These are phyloP conservation scores for Penicillium sp. DNA, from an alignment of 2,329 filamentous ascomycete species.

Conservation along the genomic window DNA sequence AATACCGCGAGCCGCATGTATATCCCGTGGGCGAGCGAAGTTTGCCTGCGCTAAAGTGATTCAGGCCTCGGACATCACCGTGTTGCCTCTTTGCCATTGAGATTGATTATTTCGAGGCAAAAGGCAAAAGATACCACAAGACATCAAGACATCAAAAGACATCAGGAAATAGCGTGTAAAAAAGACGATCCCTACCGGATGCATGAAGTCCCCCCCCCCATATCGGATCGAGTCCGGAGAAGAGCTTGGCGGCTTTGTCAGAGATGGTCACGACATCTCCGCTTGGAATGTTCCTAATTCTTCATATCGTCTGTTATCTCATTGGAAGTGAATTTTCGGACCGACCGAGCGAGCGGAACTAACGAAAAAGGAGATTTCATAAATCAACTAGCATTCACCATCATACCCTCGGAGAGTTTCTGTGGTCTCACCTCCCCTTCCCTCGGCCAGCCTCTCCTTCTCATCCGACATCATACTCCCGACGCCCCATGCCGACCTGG, in stretches of 20 bases:
- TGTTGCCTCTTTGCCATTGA: slow-evolving; percentile 15
- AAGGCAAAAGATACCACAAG: not conserved
- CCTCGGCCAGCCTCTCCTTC: slow-evolving; percentile 14
- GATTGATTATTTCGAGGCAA: not conserved
- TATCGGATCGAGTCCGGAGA: slow-evolving; percentile 23
- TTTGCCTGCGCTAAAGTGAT: not conserved
- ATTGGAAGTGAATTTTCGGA: slow-evolving; percentile 3
- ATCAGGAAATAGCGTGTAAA: not conserved
- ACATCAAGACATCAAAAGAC: not conserved
- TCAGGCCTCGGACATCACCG: not conserved
- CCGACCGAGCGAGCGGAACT: not conserved
- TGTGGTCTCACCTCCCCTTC: slow-evolving; percentile 9
- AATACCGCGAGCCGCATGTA: slow-evolving; percentile 5
- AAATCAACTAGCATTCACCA: not conserved
- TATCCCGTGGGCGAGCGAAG: slow-evolving; percentile 10
- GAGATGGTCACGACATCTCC: slow-evolving; percentile 26
- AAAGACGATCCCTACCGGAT: slow-evolving; percentile 4
- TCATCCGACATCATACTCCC: not conserved
- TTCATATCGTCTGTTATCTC: slow-evolving; percentile 11
- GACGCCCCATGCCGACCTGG: slow-evolving; percentile 3
- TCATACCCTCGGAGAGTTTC: slow-evolving; percentile 5
- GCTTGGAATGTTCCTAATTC: slow-evolving; percentile 24
- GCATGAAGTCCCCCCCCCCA: slow-evolving; percentile 4
- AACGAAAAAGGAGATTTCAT: not conserved
- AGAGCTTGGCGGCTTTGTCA: slow-evolving; percentile 29